These are phyloP conservation scores for Puccinia hordei DNA, from an alignment of 1,284 basidiomycete species.

Conservation along the genomic window DNA sequence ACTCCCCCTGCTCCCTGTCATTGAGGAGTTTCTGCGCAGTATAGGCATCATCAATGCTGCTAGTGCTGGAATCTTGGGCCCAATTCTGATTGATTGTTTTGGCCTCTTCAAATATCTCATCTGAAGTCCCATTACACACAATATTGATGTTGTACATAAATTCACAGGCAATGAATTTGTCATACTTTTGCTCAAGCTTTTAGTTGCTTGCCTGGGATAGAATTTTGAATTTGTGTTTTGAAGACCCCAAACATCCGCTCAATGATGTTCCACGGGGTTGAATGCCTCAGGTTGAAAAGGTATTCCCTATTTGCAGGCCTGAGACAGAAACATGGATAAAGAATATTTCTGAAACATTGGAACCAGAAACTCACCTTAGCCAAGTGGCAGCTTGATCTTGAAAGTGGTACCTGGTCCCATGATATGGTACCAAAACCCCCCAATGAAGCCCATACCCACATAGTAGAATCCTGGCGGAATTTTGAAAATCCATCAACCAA, in stretches of 20 bases:
- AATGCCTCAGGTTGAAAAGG: constrained; percentile 49
- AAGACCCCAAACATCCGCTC: constrained; percentile 51
- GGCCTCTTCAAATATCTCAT: constrained; percentile 6
- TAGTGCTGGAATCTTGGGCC: neutral
- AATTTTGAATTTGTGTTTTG: constrained; percentile 24
- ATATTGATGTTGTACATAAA: constrained; percentile 9
- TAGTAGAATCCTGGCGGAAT: too few relatives aligned
- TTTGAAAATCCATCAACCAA: too few relatives aligned
- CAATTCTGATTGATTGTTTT: too few relatives aligned
- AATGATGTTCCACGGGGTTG: constrained; percentile 26
- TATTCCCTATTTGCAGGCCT: constrained; percentile 50
- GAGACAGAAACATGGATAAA: too few relatives aligned
- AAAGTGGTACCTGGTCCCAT: too few relatives aligned
- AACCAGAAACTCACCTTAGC: too few relatives aligned
- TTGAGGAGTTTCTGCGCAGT: too few relatives aligned
- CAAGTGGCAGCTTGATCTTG: too few relatives aligned
- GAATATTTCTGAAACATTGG: too few relatives aligned
- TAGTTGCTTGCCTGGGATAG: neutral
- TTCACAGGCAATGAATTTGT: neutral
- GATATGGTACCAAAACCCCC: too few relatives aligned
- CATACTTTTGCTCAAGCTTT: neutral
- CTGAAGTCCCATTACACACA: neutral
- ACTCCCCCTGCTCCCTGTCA: neutral
- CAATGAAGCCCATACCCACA: too few relatives aligned
- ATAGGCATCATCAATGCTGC: too few relatives aligned